Base-by-base conservation (phyloP, 495 filamentous ascomycete species). In the Talaromyces nanjingensis region DNA sequence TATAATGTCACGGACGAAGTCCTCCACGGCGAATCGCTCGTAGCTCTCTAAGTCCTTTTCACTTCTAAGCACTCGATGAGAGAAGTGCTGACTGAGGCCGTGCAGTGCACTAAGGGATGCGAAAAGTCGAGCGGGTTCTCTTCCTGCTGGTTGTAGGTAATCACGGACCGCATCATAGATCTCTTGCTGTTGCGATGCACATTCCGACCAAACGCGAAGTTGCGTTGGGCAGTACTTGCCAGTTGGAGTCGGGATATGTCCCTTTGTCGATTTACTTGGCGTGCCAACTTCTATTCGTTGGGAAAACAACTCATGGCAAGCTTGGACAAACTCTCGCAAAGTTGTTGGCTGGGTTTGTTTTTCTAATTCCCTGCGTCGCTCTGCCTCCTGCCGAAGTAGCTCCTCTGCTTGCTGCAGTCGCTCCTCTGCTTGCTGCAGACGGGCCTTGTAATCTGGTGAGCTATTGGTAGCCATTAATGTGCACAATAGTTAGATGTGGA, bases 291-390 rank as follows among this genome's bases (percentile, higher is more conserved):
- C 55, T 42, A 71, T 59, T 27, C 54, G 66, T 9, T 66, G 60
- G 8, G 65, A 79, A 45, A 79, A 64, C 24, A 76, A 64, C 59
- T 70, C 62, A 49, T 79, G 72, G 63, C 72, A 76, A 47, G 63
- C 68, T 57, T 56, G 65, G 45, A 79, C 65, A 65, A 76, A 70
- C 62, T 77, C 77, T 64, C 27, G 62, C 62, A 76, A 74, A 60
- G 74, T 72, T 39, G 75, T 78, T 24, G 4, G 69, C 49, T 57
- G 71, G 20, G 27, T 66, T 12, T 33, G 42, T 47, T 54, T 65
- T 64, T 69, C 65, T 66, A 59, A 65, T 66, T 3, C 20, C 14
- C 39, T 42, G 4, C 39, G 39, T n/a, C n/a, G 16, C 4, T 42
- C 39, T 42, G 39, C 16, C 4, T 42, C 39, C 39, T 57, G 60